Evolutionary conservation across 176 grass and related monocot genomes (phyloP).

Genomic region (Puccinellia tenuiflora): DNA sequence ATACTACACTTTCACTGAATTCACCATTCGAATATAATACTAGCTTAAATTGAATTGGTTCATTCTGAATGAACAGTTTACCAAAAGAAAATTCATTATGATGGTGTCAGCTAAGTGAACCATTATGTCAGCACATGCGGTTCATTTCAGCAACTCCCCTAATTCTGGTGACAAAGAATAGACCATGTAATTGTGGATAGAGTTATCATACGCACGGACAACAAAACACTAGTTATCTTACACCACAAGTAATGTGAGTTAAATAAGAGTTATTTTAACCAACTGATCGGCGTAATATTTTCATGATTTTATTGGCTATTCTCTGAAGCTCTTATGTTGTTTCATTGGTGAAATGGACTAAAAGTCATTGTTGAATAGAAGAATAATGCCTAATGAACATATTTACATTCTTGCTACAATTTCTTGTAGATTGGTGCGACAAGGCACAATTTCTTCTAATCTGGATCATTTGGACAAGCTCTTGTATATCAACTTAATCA

Average conservation of each 20-base stretch:
- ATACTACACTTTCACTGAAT: neutral
- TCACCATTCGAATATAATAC: neutral
- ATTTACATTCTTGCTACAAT: no score
- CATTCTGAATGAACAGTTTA: neutral
- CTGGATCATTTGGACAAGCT: no score
- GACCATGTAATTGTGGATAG: neutral
- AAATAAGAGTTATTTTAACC: neutral
- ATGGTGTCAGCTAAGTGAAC: neutral
- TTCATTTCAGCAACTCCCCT: neutral
- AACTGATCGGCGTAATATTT: no score
- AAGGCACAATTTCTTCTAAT: no score
- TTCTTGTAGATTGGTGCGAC: no score
- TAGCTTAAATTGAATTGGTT: neutral
- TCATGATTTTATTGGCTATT: no score
- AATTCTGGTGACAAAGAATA: neutral
- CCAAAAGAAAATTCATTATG: neutral
- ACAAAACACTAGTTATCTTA: neutral
- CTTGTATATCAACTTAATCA: no score
- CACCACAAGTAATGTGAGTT: neutral
- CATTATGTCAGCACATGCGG: neutral
- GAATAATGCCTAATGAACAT: no score
- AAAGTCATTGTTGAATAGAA: no score
- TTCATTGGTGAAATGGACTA: no score
- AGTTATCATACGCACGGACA: neutral
- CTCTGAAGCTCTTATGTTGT: no score